Percentiles rank a stretch among this genome's conserved stretches.
phyloP scores from a whole-genome alignment of 305 asterid genomes.

The Coffea humblotiana region DNA sequence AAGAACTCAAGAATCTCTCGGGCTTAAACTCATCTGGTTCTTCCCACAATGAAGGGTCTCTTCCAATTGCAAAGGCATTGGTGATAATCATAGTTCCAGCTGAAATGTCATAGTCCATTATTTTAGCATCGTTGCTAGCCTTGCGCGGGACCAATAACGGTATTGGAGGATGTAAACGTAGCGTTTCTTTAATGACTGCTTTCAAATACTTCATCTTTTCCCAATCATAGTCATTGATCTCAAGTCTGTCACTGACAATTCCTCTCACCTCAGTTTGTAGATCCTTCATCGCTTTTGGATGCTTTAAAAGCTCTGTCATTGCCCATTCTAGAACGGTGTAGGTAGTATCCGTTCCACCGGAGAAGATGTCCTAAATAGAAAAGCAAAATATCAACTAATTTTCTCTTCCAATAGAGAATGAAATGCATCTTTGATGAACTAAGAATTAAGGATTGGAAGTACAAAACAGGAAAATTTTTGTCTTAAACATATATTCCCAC shows the following conservation, averaged over 20 bases:
- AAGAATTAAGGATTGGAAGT: too few species aligned
- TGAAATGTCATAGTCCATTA: conserved; percentile 21
- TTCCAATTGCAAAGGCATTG: conserved; percentile 30
- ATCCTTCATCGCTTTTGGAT: conserved; percentile 18
- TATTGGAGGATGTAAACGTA: conserved; percentile 20
- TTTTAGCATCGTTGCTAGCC: conserved; percentile 17
- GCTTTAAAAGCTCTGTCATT: conserved; percentile 31
- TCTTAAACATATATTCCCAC: too few species aligned
- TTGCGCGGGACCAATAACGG: conserved; percentile 23
- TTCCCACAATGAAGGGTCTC: conserved; percentile 26
- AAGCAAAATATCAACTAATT: too few species aligned
- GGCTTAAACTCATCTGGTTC: conserved; percentile 29
- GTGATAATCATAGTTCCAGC: conserved; percentile 28
- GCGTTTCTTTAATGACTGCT: conserved; percentile 26
- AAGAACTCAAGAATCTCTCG: conserved; percentile 25
- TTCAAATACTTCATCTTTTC: conserved; percentile 24
- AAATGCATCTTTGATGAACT: too few species aligned
- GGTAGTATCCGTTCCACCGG: conserved; percentile 36
- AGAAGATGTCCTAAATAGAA: conserved; percentile 27
- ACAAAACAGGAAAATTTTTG: too few species aligned
- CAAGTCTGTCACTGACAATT: conserved; percentile 4
- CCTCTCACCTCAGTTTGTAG: conserved; percentile 20
- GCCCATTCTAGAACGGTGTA: conserved; percentile 33
- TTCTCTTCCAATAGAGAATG: too few species aligned
- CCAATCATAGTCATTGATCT: conserved; percentile 16